A percentile compares a stretch with the other conserved stretches of the same genome.
Conservation (phyloP, 2,329 filamentous ascomycete species). For the Aureobasidium pullulans region DNA sequence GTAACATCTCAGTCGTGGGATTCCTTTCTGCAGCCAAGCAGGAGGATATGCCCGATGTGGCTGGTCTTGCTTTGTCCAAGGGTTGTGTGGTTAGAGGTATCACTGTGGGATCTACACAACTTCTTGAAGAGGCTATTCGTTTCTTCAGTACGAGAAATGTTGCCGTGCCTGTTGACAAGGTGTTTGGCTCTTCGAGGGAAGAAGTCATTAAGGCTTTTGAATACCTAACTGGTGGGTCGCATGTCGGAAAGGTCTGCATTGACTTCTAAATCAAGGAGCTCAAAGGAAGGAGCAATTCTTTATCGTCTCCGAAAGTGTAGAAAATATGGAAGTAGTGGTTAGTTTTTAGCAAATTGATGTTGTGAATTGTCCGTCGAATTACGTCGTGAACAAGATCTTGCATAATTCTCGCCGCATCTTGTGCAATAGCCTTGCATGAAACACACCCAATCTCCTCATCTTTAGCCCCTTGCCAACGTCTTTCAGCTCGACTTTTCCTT, state of each 20-base stretch:
- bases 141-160: constrained; percentile 25
- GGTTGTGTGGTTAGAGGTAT: constrained; percentile 31
- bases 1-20: constrained; percentile 34
- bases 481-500: too few relatives aligned
- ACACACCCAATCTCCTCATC: too few relatives aligned
- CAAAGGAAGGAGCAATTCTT: too few relatives aligned
- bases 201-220: constrained; percentile 24
- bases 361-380: too few relatives aligned
- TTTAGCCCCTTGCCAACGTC: too few relatives aligned
- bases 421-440: too few relatives aligned
- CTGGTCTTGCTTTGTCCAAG: constrained; percentile 24
- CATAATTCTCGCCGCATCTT: too few relatives aligned
- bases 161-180: constrained; percentile 28
- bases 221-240: constrained; percentile 22
- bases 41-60: constrained; percentile 28
- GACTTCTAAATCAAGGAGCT: too few relatives aligned
- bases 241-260: constrained; percentile 32
- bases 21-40: constrained; percentile 22
- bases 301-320: too few relatives aligned
- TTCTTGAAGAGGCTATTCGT: constrained; percentile 28
- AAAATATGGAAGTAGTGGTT: too few relatives aligned
- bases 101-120: constrained; percentile 28
- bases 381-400: too few relatives aligned
- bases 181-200: constrained; percentile 27
- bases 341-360: too few relatives aligned